A percentile compares a stretch with the other conserved stretches of the same genome.
phyloP scores from a whole-genome alignment of 1,284 basidiomycete genomes.

The Wallemia mellicola region DNA sequence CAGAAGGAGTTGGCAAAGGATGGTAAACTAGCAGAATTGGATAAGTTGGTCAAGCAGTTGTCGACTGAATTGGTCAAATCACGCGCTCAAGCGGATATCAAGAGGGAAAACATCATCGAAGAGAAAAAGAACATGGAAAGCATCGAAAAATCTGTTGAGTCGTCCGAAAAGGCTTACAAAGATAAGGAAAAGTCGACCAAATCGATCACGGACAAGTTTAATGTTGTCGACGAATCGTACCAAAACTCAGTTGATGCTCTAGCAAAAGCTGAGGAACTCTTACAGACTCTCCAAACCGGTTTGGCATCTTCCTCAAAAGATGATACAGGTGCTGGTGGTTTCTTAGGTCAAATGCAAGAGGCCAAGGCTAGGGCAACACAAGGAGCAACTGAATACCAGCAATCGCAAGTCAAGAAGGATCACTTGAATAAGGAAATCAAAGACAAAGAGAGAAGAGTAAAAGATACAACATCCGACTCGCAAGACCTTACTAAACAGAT shows the following conservation, averaged over 20 bases:
- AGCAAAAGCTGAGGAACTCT: constrained; percentile 56
- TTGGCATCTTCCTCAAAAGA: constrained; percentile 31
- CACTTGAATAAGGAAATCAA: constrained; percentile 58
- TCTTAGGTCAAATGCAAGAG: constrained; percentile 86
- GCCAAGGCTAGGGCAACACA: constrained; percentile 46
- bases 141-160: constrained; percentile 26
- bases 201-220: constrained; percentile 16
- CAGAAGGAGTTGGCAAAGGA: constrained; percentile 29
- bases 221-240: constrained; percentile 22
- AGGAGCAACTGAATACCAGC: constrained; percentile 56
- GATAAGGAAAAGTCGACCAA: neutral
- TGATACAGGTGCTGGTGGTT: constrained; percentile 45
- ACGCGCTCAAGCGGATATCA: constrained; percentile 61
- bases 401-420: constrained; percentile 41
- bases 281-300: constrained; percentile 80
- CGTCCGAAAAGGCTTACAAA: neutral
- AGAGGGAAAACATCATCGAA: constrained; percentile 42
- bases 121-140: constrained; percentile 35
- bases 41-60: constrained; percentile 44
- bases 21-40: constrained; percentile 44
- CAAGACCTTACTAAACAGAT: constrained; percentile 39
- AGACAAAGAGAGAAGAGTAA: constrained; percentile 44
- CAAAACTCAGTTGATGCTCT: constrained; percentile 33
- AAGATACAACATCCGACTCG: constrained; percentile 54
- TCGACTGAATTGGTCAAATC: constrained; percentile 66